Conservation (phyloP, 2,329 filamentous ascomycete genomes). For the Ploettnerulaceae sp. region DNA sequence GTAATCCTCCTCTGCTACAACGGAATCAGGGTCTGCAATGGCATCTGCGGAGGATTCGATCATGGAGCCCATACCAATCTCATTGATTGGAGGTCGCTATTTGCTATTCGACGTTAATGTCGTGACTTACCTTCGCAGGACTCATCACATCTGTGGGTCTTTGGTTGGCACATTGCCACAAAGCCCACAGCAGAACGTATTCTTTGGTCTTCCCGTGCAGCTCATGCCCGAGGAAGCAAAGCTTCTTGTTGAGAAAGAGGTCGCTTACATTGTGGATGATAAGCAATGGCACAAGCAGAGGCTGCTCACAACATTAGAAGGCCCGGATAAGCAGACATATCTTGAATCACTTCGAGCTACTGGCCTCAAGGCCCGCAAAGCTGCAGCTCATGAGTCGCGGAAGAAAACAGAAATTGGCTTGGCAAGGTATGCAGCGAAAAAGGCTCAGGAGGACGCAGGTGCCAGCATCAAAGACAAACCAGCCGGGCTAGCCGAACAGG, state of each 20-base stretch:
- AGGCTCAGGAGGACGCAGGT: slow-evolving; percentile 14
- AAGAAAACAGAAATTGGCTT: slow-evolving; percentile 27
- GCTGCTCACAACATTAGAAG: slow-evolving; percentile 51
- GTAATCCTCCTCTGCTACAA: background rate
- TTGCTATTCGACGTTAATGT: slow-evolving; percentile 84
- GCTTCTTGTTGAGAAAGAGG: slow-evolving; percentile 70
- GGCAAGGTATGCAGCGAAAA: slow-evolving; percentile 27
- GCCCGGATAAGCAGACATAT: slow-evolving; percentile 57
- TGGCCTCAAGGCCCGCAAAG: slow-evolving; percentile 44
- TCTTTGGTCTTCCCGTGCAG: slow-evolving; percentile 82
- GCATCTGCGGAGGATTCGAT: slow-evolving; percentile 17
- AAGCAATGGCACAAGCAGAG: slow-evolving; percentile 60
- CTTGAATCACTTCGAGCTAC: slow-evolving; percentile 46
- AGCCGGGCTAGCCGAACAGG: slow-evolving; percentile 7
- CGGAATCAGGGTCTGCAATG: slow-evolving; percentile 14
- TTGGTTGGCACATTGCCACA: slow-evolving; percentile 86
- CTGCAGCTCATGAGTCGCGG: slow-evolving; percentile 30
- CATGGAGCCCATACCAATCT: slow-evolving; percentile 67
- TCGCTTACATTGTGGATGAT: slow-evolving; percentile 80
- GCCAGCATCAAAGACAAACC: slow-evolving; percentile 1
- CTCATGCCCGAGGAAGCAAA: slow-evolving; percentile 86
- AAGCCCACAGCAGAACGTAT: slow-evolving; percentile 90
- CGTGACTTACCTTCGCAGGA: slow-evolving; percentile 70
- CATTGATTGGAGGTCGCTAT: slow-evolving; percentile 73
- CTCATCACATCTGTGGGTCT: slow-evolving; percentile 80